Base-by-base conservation (phyloP, 352 stramenopile species). In the Phytophthora rubi region DNA sequence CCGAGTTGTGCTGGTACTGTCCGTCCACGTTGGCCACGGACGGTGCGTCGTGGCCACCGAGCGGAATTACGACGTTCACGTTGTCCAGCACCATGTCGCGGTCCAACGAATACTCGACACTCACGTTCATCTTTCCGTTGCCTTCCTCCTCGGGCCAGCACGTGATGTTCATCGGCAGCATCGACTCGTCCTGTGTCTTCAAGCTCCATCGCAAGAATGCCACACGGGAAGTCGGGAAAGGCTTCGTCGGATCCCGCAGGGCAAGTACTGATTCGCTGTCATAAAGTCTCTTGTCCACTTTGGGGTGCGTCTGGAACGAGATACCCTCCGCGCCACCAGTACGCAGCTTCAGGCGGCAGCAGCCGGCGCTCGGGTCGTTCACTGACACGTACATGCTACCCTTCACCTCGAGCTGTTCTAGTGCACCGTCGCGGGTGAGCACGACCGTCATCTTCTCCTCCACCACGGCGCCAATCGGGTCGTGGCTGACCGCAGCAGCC, bases 11-110 rank as follows among this genome's bases (percentile, higher is more conserved):
- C 74, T 93, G 89, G 73, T 94, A 96, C 65, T 94, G 85, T 54
- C 89, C 89, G 59, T 96, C 87, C 62, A 96, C 83, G 58, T 81
- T 86, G 28, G 86, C 83, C 32, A 96, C 76, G 59, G 82, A 85
- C 21, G 89, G 89, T 13, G 83, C 85, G 59, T 96, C 83, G 47
- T 79, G 68, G 42, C 85, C 82, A 32, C 89, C 89, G 6, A 94
- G 81, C 12, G 89, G 89, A 52, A 96, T 89, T 15, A 92, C 58
- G 28, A 96, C 89, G 74, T 93, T 94, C 53, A 96, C 89, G 61
- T 96, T 96, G 59, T 95, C 86, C n/a, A 96, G 76, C 57, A 88
- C 80, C 89, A 96, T 95, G 65, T 95, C 85, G 56, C 87, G 83
- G 49, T 94, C 81, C 82, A 96, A 91, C 48, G 87, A 89, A 73